A percentile compares a stretch with the other conserved stretches of the same genome.
phyloP scores from a whole-genome alignment of 1,284 basidiomycete species.

The Leucoagaricus sp. region DNA sequence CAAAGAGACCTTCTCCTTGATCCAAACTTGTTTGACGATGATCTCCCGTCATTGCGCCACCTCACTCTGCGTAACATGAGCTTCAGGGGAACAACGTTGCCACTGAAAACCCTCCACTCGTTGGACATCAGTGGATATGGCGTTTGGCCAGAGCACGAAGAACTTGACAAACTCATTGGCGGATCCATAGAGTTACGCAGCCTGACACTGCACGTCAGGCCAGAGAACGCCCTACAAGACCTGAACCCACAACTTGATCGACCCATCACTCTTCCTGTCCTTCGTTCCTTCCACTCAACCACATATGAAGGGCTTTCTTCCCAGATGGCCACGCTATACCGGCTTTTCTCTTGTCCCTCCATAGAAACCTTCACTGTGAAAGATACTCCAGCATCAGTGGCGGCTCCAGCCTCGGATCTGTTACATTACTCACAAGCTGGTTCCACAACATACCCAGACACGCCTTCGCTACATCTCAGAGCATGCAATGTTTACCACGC shows the following conservation, averaged over 20 bases:
- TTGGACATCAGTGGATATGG: conserved; percentile 31
- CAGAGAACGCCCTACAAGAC: conserved; percentile 18
- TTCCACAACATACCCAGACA: conserved; percentile 2
- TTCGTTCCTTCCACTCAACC: conserved; percentile 23
- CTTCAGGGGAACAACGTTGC: conserved; percentile 14
- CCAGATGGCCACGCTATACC: conserved; percentile 21
- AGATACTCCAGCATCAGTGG: conserved; percentile 15
- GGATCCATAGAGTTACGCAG: conserved; percentile 21
- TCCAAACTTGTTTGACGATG: conserved; percentile 18
- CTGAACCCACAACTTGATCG: conserved; percentile 5
- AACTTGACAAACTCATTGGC: conserved; percentile 22
- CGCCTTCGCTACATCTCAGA: conserved; percentile 15
- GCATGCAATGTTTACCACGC: conserved; percentile 21
- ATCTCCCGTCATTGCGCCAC: conserved; percentile 22
- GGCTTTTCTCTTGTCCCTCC: conserved; percentile 24
- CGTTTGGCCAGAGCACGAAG: conserved; percentile 22
- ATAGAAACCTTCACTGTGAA: conserved; percentile 21
- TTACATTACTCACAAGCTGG: conserved; percentile 19
- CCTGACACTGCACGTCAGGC: conserved; percentile 26
- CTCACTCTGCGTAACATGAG: conserved; percentile 28
- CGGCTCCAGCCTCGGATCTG: conserved; percentile 14
- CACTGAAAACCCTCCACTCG: conserved; percentile 21
- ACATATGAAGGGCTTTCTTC: conserved; percentile 29
- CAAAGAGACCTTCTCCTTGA: conserved; percentile 16
- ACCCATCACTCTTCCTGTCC: conserved; percentile 24